Evolutionary conservation across 495 filamentous ascomycete genomes (phyloP), one percentile per base, ranked within the genome.

Genomic region (Terfezia boudieri): DNA sequence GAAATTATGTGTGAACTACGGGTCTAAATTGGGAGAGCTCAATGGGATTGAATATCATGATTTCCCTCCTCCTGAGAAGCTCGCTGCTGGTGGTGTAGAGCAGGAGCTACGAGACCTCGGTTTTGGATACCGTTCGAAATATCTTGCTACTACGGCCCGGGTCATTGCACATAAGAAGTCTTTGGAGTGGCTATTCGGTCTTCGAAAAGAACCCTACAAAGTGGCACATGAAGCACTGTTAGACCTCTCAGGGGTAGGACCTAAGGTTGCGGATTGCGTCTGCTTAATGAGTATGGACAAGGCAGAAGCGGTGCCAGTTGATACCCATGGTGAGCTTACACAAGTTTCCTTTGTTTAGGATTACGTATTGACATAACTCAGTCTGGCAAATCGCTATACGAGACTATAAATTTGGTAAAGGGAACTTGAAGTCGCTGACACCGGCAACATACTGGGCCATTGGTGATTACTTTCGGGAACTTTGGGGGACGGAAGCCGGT

Each of bases 381-480:
- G 89, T 98, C 36, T 94, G 87, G 87, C 87, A 99, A 70, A 95
- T 99, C 57, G 90, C 90, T 0, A 85, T 89, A 63, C 73, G 90
- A 49, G 92, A 96, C 66, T 99, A 99, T 67, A 82, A 80, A 38
- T 94, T 96, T 55, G 84, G 84, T 3, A 90, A 84, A 64, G 75
- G 75, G 22, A 86, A 86, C 59, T 75, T 85, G 58, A 89, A 87
- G 60, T 87, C 83, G 36, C 71, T 99, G 55, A 93, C 79, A 14
- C 89, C 89, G 62, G 76, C 75, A 26, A 90, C 84, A 53, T 95
- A 96, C 64, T 80, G 87, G 60, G 84, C 87, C 8, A 76, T 99
- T 46, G 92, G 82, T 4, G 81, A 93, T 57, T 80, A 90, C 61
- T 96, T 96, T 66, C 76, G 90, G 36, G 76, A 76, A 52, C 74